phyloP scores from a whole-genome alignment of 2,329 filamentous ascomycete genomes.

The Hirsutella thompsonii region DNA sequence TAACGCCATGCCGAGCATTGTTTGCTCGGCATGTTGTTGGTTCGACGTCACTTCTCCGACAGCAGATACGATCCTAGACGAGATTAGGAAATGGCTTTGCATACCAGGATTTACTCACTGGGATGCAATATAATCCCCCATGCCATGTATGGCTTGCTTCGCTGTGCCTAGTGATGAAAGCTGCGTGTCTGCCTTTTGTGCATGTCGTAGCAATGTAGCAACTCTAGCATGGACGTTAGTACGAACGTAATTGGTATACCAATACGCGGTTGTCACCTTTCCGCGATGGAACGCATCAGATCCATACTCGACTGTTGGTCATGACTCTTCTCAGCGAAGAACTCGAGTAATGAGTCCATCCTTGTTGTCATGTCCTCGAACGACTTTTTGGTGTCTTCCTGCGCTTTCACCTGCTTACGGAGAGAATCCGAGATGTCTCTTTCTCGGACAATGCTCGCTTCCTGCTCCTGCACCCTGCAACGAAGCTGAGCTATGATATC shows the following conservation, averaged over 20 bases:
- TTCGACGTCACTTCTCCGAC: not conserved
- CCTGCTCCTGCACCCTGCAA: slow-evolving; percentile 8
- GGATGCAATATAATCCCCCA: not conserved
- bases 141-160: not conserved
- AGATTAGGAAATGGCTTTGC: not conserved
- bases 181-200: not conserved
- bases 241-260: too few relatives aligned
- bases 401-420: slow-evolving; percentile 5
- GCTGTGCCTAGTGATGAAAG: not conserved
- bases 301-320: slow-evolving; percentile 1
- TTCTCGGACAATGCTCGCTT: slow-evolving; percentile 4
- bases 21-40: not conserved
- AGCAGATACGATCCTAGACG: not conserved
- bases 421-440: slow-evolving; percentile 3
- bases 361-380: slow-evolving; percentile 8
- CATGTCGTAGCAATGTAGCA: not conserved
- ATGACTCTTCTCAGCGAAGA: slow-evolving; percentile 1
- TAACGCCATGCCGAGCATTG: not conserved
- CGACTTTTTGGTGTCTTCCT: slow-evolving; percentile 4
- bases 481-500: slow-evolving; percentile 11
- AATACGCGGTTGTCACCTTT: slow-evolving; percentile 7
- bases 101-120: not conserved
- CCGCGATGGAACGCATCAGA: slow-evolving; percentile 4
- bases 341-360: slow-evolving; percentile 8
- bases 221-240: not conserved